Conservation (phyloP, 192 early-diverging fungal species). For the Coemansia sp. region DNA sequence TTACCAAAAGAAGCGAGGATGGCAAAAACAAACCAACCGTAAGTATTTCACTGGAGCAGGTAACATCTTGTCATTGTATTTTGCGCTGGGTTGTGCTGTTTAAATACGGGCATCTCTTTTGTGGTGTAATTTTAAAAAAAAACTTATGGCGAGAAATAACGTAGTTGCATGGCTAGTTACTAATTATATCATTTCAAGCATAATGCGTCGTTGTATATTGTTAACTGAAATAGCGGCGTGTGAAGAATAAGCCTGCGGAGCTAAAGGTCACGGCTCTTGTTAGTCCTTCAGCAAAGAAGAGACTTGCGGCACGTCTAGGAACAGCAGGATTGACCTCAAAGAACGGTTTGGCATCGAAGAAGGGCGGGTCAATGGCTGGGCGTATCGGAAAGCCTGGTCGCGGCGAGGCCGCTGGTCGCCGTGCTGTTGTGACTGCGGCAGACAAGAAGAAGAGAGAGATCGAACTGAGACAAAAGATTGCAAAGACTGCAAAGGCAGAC, state of each 20-base stretch:
- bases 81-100: too few species aligned
- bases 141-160: too few species aligned
- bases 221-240: slow-evolving; percentile 26
- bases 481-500: slow-evolving; percentile 7
- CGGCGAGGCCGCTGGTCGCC: not conserved
- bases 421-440: not conserved
- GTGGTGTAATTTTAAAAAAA: too few species aligned
- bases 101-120: too few species aligned
- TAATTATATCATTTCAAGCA: not conserved
- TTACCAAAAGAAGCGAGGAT: not conserved
- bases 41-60: not conserved
- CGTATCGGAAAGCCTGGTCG: slow-evolving; percentile 7
- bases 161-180: not conserved
- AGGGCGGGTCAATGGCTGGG: slow-evolving; percentile 1
- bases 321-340: slow-evolving; percentile 8
- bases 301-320: slow-evolving; percentile 23
- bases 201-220: not conserved
- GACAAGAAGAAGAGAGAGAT: slow-evolving; percentile 9
- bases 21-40: slow-evolving; percentile 2
- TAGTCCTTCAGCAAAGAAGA: not conserved
- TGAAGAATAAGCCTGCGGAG: slow-evolving; percentile 23
- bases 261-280: too few species aligned
- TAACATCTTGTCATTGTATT: too few species aligned
- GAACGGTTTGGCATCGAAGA: not conserved
- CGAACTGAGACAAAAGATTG: slow-evolving; percentile 2